A percentile compares a stretch with the other conserved stretches of the same genome.
Conservation (phyloP, 441 rosid genomes). For the Adansonia grandidieri region DNA sequence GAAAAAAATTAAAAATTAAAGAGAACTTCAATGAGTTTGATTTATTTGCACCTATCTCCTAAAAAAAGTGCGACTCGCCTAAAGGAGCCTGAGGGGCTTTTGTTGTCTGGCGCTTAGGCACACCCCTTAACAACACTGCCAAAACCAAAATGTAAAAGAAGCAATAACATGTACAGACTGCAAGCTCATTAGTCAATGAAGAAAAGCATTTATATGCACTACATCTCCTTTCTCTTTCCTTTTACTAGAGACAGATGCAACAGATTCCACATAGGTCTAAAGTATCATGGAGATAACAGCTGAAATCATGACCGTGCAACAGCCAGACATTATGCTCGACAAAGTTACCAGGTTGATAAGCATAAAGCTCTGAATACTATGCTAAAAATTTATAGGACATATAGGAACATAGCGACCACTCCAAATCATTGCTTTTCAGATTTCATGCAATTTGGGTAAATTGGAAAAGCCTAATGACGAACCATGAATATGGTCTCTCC, state of each 20-base stretch:
- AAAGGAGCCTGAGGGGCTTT: too few relatives aligned
- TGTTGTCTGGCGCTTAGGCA: too few relatives aligned
- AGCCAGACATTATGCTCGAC: background rate
- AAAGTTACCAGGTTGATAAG: background rate
- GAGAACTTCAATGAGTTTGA: too few relatives aligned
- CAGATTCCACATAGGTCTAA: background rate
- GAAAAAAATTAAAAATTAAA: too few relatives aligned
- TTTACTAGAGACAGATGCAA: background rate
- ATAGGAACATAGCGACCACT: background rate
- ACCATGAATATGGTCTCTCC: background rate
- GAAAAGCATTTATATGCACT: conserved; percentile 1
- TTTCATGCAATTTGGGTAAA: background rate
- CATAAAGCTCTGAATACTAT: background rate
- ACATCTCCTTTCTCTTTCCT: background rate
- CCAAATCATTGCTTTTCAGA: conserved; percentile 3
- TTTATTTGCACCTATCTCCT: too few relatives aligned
- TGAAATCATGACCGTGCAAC: background rate
- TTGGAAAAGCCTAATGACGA: background rate
- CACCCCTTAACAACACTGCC: background rate
- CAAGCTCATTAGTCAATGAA: background rate
- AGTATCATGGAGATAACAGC: background rate
- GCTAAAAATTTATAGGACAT: background rate
- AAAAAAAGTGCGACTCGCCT: too few relatives aligned
- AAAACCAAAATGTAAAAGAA: background rate
- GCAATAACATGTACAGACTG: background rate